A percentile compares a stretch with the other conserved stretches of the same genome.
Evolutionary conservation across 108 stramenopile species (phyloP).

Genomic region (Cyclostephanos tholiformis): DNA sequence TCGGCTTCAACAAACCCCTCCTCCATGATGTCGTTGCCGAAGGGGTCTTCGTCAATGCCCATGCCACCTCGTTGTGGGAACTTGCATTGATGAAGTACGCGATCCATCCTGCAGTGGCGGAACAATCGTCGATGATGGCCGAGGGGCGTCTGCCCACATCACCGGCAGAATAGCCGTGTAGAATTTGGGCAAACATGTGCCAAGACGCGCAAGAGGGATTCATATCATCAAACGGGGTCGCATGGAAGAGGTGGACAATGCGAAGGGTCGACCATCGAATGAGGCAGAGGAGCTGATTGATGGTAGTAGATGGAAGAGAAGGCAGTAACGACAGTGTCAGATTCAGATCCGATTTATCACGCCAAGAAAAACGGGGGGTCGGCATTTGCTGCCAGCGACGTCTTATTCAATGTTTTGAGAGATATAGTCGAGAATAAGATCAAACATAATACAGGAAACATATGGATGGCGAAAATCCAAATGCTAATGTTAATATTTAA

Average conservation of each 20-base stretch:
- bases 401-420: slow-evolving; percentile 38
- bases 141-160: slow-evolving; percentile 59
- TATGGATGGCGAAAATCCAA: not conserved
- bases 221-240: slow-evolving; percentile 49
- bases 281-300: slow-evolving; percentile 13
- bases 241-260: slow-evolving; percentile 52
- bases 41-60: slow-evolving; percentile 76
- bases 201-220: slow-evolving; percentile 57
- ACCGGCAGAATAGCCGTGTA: slow-evolving; percentile 70
- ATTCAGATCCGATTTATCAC: slow-evolving; percentile 63
- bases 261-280: not conserved
- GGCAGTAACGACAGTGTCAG: slow-evolving; percentile 28
- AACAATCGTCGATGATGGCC: slow-evolving; percentile 65
- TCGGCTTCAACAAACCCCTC: slow-evolving; percentile 52
- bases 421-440: not conserved
- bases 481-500: not conserved
- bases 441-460: too few relatives aligned
- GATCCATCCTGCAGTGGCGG: slow-evolving; percentile 55
- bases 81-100: slow-evolving; percentile 71
- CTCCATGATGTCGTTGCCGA: slow-evolving; percentile 78
- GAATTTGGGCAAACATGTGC: slow-evolving; percentile 44
- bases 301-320: slow-evolving; percentile 16
- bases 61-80: slow-evolving; percentile 85
- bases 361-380: slow-evolving; percentile 51
- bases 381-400: slow-evolving; percentile 41